phyloP scores from a whole-genome alignment of 1,284 basidiomycete genomes.

The Marasmius sp. region DNA sequence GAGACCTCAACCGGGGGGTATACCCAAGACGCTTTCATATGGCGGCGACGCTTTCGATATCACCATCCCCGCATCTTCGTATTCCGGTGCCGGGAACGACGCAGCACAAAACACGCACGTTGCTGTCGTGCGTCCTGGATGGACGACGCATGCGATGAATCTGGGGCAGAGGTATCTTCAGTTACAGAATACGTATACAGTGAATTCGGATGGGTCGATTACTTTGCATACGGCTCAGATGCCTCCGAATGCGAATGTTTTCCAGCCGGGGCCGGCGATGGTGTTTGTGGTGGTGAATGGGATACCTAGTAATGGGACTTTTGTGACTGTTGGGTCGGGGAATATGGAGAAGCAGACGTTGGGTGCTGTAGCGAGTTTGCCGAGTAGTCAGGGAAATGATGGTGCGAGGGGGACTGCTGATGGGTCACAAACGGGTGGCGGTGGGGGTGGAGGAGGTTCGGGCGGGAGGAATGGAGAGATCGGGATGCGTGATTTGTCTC shows the following conservation, averaged over 20 bases:
- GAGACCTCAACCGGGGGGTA: slow-evolving; percentile 71
- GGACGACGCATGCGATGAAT: slow-evolving; percentile 40
- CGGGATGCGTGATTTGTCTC: too few species aligned
- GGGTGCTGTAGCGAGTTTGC: slow-evolving; percentile 15
- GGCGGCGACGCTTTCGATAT: slow-evolving; percentile 82
- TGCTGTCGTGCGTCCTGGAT: slow-evolving; percentile 77
- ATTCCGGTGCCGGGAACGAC: slow-evolving; percentile 64
- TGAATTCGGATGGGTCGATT: slow-evolving; percentile 18
- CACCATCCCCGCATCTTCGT: slow-evolving; percentile 57
- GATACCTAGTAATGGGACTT: slow-evolving; percentile 65
- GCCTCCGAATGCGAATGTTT: slow-evolving; percentile 68
- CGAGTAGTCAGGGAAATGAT: slow-evolving; percentile 20
- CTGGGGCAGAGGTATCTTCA: slow-evolving; percentile 45
- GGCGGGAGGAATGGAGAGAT: too few species aligned
- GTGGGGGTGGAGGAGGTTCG: not conserved
- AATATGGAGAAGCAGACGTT: slow-evolving; percentile 57
- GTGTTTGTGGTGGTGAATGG: slow-evolving; percentile 72
- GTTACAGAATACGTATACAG: slow-evolving; percentile 44
- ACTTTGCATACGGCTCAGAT: slow-evolving; percentile 49
- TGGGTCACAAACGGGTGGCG: not conserved
- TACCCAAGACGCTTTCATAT: slow-evolving; percentile 76
- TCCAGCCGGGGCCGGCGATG: slow-evolving; percentile 74
- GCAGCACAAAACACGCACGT: slow-evolving; percentile 81
- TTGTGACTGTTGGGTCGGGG: slow-evolving; percentile 70
- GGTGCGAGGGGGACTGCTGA: not conserved